These are phyloP conservation scores for Trichoderma arundinaceum DNA, from an alignment of 2,329 filamentous ascomycete genomes.

Conservation along the genomic window DNA sequence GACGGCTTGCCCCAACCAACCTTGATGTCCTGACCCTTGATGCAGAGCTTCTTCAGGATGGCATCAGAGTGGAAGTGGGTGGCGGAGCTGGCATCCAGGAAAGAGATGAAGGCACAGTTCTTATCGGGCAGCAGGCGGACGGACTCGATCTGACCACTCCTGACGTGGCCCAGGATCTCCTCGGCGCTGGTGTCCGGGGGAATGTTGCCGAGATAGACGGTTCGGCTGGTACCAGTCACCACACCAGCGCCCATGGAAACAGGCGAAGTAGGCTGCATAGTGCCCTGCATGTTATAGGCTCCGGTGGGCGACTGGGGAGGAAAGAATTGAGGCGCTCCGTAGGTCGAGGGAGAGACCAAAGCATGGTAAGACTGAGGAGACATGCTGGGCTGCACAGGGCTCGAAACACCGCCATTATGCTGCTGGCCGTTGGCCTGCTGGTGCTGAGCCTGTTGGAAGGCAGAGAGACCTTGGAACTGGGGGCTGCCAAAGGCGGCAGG, in stretches of 20 bases:
- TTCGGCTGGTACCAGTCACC: slow-evolving; percentile 89
- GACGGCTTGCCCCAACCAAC: slow-evolving; percentile 99
- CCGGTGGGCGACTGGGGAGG: slow-evolving; percentile 88
- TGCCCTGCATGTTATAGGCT: slow-evolving; percentile 65
- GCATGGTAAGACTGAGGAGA: slow-evolving; percentile 84
- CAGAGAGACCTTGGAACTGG: slow-evolving; percentile 85
- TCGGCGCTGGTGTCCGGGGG: slow-evolving; percentile 97
- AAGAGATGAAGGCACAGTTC: slow-evolving; percentile 99
- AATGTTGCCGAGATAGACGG: slow-evolving; percentile 97
- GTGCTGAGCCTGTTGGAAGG: slow-evolving; percentile 68
- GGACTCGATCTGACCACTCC: slow-evolving; percentile 98
- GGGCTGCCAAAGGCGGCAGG: slow-evolving; percentile 88
- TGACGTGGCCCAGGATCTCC: slow-evolving; percentile 93
- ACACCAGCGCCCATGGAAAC: slow-evolving; percentile 79
- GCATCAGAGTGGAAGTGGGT: slow-evolving; percentile 99
- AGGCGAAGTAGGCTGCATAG: slow-evolving; percentile 71
- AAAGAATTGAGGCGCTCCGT: slow-evolving; percentile 81
- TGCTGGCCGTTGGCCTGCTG: slow-evolving; percentile 60
- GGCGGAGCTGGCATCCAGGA: slow-evolving; percentile 94
- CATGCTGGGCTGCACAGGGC: slow-evolving; percentile 76
- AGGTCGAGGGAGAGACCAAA: slow-evolving; percentile 83
- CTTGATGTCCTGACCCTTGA: slow-evolving; percentile 99
- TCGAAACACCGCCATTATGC: slow-evolving; percentile 68
- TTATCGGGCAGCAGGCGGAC: slow-evolving; percentile 95
- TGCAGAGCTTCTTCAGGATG: slow-evolving; percentile 98